These are phyloP conservation scores for Lachnellula hyalina DNA, from an alignment of 2,329 filamentous ascomycete species.

Conservation along the genomic window DNA sequence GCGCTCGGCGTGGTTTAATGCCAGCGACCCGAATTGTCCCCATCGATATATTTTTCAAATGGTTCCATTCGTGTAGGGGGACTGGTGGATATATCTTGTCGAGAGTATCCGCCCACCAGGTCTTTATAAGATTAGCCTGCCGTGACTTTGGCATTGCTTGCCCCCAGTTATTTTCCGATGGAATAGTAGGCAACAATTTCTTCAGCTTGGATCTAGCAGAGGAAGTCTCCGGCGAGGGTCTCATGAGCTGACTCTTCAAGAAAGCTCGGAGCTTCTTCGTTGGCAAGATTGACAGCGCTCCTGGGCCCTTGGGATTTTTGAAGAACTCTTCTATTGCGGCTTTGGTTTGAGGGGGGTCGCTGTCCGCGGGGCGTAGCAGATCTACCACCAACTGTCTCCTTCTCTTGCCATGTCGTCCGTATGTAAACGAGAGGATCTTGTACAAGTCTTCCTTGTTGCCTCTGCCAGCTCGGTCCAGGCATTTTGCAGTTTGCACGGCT, in stretches of 20 bases:
- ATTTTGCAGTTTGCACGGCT: constrained; percentile 41
- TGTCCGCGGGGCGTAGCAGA: constrained; percentile 31
- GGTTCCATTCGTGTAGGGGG: constrained; percentile 49
- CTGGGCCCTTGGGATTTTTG: background rate
- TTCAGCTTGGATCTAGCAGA: constrained; percentile 10
- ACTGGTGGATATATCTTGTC: constrained; percentile 51
- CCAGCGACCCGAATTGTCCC: constrained; percentile 26
- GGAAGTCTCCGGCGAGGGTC: constrained; percentile 4
- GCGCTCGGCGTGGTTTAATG: constrained; percentile 19
- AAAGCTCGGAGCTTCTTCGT: constrained; percentile 19
- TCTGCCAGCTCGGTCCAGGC: constrained; percentile 47
- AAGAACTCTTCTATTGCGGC: constrained; percentile 35
- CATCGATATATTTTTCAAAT: constrained; percentile 41
- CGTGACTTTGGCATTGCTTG: constrained; percentile 37
- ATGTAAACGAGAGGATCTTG: constrained; percentile 43
- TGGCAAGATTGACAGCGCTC: background rate
- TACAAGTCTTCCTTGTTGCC: constrained; percentile 45
- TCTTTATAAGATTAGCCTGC: constrained; percentile 38
- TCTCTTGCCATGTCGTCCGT: constrained; percentile 48
- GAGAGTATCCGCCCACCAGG: constrained; percentile 43
- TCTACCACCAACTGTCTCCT: constrained; percentile 43
- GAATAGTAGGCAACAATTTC: constrained; percentile 33
- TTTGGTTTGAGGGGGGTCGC: constrained; percentile 37
- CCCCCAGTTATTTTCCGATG: constrained; percentile 46
- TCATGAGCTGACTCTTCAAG: constrained; percentile 21